Evolutionary conservation across 352 stramenopile species (phyloP).

Genomic region (Pythium aquatile): DNA sequence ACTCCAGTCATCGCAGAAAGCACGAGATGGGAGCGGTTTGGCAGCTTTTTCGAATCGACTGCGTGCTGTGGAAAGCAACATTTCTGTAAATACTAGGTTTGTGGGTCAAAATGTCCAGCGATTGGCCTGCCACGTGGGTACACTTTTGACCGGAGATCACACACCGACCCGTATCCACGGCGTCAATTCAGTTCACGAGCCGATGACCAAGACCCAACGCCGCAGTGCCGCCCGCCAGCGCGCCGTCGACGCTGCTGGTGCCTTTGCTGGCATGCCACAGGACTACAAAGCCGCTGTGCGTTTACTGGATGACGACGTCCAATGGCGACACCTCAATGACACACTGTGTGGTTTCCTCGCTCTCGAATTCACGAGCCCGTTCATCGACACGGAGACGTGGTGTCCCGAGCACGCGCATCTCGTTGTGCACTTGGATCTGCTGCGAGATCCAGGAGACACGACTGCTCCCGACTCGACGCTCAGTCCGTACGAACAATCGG

Average conservation of each 20-base stretch:
- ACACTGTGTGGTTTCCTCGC: background rate
- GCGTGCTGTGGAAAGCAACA: too few species aligned
- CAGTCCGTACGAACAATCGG: background rate
- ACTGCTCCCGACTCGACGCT: background rate
- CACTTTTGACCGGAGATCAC: too few species aligned
- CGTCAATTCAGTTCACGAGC: too few species aligned
- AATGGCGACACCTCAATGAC: background rate
- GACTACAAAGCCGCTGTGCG: background rate
- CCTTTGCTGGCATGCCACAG: background rate
- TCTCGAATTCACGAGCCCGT: background rate
- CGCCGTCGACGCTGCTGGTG: background rate
- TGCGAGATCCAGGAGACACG: background rate
- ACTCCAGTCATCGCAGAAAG: too few species aligned
- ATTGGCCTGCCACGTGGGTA: too few species aligned
- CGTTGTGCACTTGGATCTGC: background rate
- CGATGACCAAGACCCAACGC: background rate
- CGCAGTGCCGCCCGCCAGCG: background rate
- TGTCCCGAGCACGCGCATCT: slow-evolving; percentile 2
- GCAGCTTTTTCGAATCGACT: too few species aligned
- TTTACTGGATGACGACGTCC: background rate
- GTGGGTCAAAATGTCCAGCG: too few species aligned
- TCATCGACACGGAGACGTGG: background rate
- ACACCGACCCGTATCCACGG: background rate
- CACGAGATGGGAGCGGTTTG: too few species aligned
- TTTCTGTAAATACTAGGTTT: too few species aligned